Base-by-base conservation (phyloP, 1,284 basidiomycete genomes). In the Ganoderma meredithae region DNA sequence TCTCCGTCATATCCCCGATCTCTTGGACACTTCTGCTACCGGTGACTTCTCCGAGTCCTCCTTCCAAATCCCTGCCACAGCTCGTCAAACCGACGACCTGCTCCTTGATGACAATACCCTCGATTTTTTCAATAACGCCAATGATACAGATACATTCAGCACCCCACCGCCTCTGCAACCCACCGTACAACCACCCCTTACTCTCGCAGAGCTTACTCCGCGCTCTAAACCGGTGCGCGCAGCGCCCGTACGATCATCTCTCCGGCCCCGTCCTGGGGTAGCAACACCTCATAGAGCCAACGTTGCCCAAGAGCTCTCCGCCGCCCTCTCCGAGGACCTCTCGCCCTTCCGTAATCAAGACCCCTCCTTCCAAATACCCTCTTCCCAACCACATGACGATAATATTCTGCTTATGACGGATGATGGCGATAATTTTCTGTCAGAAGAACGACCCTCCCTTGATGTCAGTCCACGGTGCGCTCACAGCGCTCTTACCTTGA, bases 181-280 rank as follows among this genome's bases (percentile, higher is more conserved):
- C 2, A 25, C 33, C 22, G 69, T 49, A 13, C 66, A 71, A 52
- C 66, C 65, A 10, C 73, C 74, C 3, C 61, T 76, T 3, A 76
- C 76, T 17, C 75, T 78, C 12, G 74, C 73, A 55, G 76, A 77
- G 44, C 70, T 77, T 27, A 79, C 78, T 0, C 76, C 78, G 17
- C 72, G 73, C 47, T 72, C 73, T 33, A 72, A 66, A 41, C 71
- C 65, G 55, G n/a, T 62, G 53, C 71, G 72, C 56, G 33, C 68
- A 33, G 66, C 66, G 39, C 66, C 72, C 56, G 61, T 67, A 49
- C 73, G 70, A 47, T 75, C 75, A 36, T 72, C 69, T 49, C 66
- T 72, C 9, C 74, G 72, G 19, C 72, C 73, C 19, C 71, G 71
- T 22, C 75, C 75, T 4, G 71, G 62, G 12, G 67, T 76, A 0